Evolutionary conservation across 2,329 filamentous ascomycete genomes (phyloP).

Genomic region (Fusarium chlamydosporum): DNA sequence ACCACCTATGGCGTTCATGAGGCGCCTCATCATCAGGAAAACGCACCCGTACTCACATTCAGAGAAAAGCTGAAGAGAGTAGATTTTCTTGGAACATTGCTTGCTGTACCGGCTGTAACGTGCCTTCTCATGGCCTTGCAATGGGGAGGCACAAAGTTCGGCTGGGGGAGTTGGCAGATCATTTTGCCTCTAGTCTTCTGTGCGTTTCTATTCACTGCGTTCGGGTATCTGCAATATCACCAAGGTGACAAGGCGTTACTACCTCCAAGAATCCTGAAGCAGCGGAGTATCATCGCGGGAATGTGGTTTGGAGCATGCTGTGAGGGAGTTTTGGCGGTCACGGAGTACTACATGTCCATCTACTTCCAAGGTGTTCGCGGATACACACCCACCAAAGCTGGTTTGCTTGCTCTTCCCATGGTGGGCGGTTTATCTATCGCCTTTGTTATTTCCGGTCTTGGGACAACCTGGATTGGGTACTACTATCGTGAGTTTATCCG

Average conservation of each 20-base stretch:
- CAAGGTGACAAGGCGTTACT: slow-evolving; percentile 42
- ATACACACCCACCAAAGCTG: slow-evolving; percentile 39
- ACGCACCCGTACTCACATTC: slow-evolving; percentile 4
- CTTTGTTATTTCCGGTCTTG: slow-evolving; percentile 42
- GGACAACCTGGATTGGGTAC: slow-evolving; percentile 43
- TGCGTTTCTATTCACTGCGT: slow-evolving; percentile 14
- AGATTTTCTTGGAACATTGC: slow-evolving; percentile 26
- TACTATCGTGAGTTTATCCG: slow-evolving; percentile 39
- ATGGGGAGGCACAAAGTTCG: slow-evolving; percentile 46
- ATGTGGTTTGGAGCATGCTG: slow-evolving; percentile 47
- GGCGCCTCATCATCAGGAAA: neutral
- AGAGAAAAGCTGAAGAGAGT: slow-evolving; percentile 42
- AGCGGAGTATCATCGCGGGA: slow-evolving; percentile 45
- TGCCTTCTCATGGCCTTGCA: slow-evolving; percentile 47
- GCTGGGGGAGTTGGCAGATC: slow-evolving; percentile 45
- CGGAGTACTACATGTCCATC: slow-evolving; percentile 49
- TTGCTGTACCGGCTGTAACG: slow-evolving; percentile 38
- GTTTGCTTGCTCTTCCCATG: slow-evolving; percentile 45
- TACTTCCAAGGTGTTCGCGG: slow-evolving; percentile 49
- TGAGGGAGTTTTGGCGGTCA: slow-evolving; percentile 43
- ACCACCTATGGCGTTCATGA: slow-evolving; percentile 43
- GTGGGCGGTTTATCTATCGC: slow-evolving; percentile 38
- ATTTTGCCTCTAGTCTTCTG: slow-evolving; percentile 37
- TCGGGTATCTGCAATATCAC: slow-evolving; percentile 40
- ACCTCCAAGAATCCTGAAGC: slow-evolving; percentile 41